phyloP scores from a whole-genome alignment of 2,329 filamentous ascomycete species.

The Verticillium klebahnii region DNA sequence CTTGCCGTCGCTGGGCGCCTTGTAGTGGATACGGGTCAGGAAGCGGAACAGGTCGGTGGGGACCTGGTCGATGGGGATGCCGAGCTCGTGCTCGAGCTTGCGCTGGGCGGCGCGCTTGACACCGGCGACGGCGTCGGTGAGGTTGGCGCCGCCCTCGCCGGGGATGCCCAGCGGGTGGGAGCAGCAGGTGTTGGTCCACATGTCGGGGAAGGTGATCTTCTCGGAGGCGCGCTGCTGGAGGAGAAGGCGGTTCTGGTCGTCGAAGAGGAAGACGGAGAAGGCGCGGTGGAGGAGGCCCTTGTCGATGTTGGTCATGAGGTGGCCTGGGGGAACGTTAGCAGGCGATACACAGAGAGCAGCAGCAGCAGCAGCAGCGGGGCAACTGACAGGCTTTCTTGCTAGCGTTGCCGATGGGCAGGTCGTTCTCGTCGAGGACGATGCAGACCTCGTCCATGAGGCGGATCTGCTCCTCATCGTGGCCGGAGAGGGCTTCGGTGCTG shows the following conservation, averaged over 20 bases:
- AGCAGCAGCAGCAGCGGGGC: constrained; percentile 1
- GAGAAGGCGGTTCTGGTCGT: constrained; percentile 85
- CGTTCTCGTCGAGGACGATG: constrained; percentile 91
- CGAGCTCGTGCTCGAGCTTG: constrained; percentile 92
- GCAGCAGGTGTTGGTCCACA: constrained; percentile 99
- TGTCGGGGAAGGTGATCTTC: constrained; percentile 98
- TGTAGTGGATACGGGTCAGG: constrained; percentile 96
- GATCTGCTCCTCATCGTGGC: constrained; percentile 97
- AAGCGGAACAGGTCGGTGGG: constrained; percentile 90
- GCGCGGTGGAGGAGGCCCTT: constrained; percentile 93
- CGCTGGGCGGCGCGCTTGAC: constrained; percentile 89
- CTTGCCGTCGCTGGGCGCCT: constrained; percentile 92
- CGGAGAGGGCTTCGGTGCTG: constrained; percentile 70
- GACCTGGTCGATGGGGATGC: constrained; percentile 84
- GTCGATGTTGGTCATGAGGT: constrained; percentile 98
- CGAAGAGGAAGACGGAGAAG: constrained; percentile 97
- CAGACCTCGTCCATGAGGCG: constrained; percentile 98
- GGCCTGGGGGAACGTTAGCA: constrained; percentile 62
- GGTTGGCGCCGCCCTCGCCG: constrained; percentile 79
- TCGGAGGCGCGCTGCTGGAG: constrained; percentile 92
- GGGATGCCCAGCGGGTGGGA: constrained; percentile 92
- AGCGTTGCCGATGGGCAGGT: constrained; percentile 87
- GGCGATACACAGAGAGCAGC: background rate
- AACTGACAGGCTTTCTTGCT: constrained; percentile 94
- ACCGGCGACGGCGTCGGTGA: constrained; percentile 75